These are phyloP conservation scores for Candida boleticola DNA, from an alignment of 805 yeast species.

Conservation along the genomic window DNA sequence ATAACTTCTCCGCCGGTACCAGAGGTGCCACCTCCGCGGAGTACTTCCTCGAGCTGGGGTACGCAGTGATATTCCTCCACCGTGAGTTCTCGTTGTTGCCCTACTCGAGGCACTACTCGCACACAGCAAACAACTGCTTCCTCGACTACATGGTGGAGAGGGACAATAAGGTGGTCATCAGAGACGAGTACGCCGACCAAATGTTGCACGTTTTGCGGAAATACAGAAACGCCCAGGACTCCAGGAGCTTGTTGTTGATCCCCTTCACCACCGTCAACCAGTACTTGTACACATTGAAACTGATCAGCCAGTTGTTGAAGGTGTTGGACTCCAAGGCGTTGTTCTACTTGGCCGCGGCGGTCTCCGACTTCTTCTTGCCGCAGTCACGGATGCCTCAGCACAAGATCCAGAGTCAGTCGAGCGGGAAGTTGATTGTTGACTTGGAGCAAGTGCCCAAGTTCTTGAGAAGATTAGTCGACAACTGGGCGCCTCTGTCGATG, in stretches of 20 bases:
- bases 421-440: constrained; percentile 77
- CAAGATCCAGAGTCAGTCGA: constrained; percentile 83
- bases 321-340: constrained; percentile 56
- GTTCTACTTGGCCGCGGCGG: constrained; percentile 95
- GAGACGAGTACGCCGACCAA: constrained; percentile 54
- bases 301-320: constrained; percentile 60
- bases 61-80: constrained; percentile 90
- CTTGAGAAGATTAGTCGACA: constrained; percentile 78
- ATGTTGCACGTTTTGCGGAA: constrained; percentile 61
- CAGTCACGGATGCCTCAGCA: constrained; percentile 84
- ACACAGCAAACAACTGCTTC: constrained; percentile 72
- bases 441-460: constrained; percentile 97
- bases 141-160: constrained; percentile 73
- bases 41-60: constrained; percentile 77
- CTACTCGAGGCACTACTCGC: constrained; percentile 85
- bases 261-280: constrained; percentile 97
- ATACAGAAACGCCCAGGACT: constrained; percentile 48
- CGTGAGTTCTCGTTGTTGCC: constrained; percentile 91
- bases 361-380: constrained; percentile 93
- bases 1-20: constrained; percentile 96
- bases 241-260: constrained; percentile 57
- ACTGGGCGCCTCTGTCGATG: constrained; percentile 96
- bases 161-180: constrained; percentile 58
- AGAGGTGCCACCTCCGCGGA: constrained; percentile 97
- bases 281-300: constrained; percentile 78